Percentiles rank a stretch among this genome's conserved stretches.
Conservation (phyloP, 495 filamentous ascomycete species). For the Trichoderma virens region DNA sequence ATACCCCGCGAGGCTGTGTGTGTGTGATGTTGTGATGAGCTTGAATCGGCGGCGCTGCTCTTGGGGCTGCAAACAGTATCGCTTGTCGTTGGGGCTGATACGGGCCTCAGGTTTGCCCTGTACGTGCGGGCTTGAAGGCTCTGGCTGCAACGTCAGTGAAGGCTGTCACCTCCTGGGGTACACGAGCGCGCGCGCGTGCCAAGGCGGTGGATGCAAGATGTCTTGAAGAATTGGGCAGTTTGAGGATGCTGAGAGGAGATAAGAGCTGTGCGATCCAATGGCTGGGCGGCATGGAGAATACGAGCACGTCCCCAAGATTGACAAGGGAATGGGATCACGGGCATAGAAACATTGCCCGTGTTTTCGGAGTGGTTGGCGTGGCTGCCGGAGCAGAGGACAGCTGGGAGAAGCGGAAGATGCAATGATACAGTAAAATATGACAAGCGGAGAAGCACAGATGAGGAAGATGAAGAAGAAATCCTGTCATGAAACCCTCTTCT, state of each 20-base stretch:
- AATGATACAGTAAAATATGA: conserved; percentile 1
- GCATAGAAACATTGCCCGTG: background rate
- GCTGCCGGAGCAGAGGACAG: conserved; percentile 3
- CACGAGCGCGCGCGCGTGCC: conserved; percentile 1
- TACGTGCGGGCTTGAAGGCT: background rate
- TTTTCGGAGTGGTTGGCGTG: conserved; percentile 6
- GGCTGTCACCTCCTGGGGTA: background rate
- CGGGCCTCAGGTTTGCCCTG: background rate
- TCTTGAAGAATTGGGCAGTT: conserved; percentile 6
- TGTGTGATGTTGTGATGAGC: conserved; percentile 10
- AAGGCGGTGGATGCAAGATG: conserved; percentile 6
- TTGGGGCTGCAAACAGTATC: background rate
- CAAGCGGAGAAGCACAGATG: conserved; percentile 5
- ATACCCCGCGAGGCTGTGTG: conserved; percentile 11
- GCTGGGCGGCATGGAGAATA: conserved; percentile 5
- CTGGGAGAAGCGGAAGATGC: conserved; percentile 7
- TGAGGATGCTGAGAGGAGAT: conserved; percentile 5
- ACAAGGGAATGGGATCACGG: background rate
- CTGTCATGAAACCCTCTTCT: conserved; percentile 4
- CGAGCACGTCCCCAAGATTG: conserved; percentile 1
- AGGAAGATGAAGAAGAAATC: conserved; percentile 9
- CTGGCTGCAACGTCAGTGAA: background rate
- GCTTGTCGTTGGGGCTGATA: background rate
- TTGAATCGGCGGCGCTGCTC: conserved; percentile 7
- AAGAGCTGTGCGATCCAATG: conserved; percentile 2